These are phyloP conservation scores for Saccharomyces paradoxus DNA, from an alignment of 805 yeast species.

Conservation along the genomic window DNA sequence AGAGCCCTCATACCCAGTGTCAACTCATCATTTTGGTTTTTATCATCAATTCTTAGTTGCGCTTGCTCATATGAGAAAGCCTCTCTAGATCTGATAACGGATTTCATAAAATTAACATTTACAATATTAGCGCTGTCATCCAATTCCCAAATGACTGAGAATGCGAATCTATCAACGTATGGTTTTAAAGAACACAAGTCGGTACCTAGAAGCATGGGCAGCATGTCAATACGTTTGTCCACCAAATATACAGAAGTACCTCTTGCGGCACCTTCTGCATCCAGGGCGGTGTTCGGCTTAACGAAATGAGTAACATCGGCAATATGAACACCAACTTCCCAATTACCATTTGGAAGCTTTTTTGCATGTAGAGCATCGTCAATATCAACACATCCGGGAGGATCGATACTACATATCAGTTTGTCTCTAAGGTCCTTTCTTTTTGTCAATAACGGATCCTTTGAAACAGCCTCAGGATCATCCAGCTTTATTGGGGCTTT, in stretches of 20 bases:
- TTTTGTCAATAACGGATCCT: slow-evolving; percentile 40
- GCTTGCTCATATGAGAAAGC: slow-evolving; percentile 95
- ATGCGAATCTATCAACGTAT: slow-evolving; percentile 90
- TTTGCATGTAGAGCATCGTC: slow-evolving; percentile 95
- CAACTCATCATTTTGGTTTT: slow-evolving; percentile 64
- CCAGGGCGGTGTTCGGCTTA: slow-evolving; percentile 83
- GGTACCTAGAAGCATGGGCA: slow-evolving; percentile 91
- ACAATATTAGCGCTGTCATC: slow-evolving; percentile 81
- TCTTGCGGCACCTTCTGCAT: slow-evolving; percentile 92
- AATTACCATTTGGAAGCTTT: slow-evolving; percentile 80
- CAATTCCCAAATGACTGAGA: slow-evolving; percentile 92
- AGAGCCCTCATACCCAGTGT: slow-evolving; percentile 85
- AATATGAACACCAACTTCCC: slow-evolving; percentile 96
- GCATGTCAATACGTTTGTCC: slow-evolving; percentile 97
- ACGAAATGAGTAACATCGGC: slow-evolving; percentile 98
- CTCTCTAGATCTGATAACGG: slow-evolving; percentile 82
- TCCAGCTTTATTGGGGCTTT: slow-evolving; percentile 62
- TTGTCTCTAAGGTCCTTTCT: slow-evolving; percentile 84
- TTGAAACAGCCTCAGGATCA: slow-evolving; percentile 45
- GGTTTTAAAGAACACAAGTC: slow-evolving; percentile 93
- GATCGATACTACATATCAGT: slow-evolving; percentile 91
- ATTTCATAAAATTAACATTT: slow-evolving; percentile 69
- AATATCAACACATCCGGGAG: slow-evolving; percentile 96
- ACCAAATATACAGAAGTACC: slow-evolving; percentile 96
- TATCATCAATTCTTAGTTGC: slow-evolving; percentile 82